A percentile compares a stretch with the other conserved stretches of the same genome.
phyloP scores from a whole-genome alignment of 352 stramenopile species.

The Phytopythium delawarense region DNA sequence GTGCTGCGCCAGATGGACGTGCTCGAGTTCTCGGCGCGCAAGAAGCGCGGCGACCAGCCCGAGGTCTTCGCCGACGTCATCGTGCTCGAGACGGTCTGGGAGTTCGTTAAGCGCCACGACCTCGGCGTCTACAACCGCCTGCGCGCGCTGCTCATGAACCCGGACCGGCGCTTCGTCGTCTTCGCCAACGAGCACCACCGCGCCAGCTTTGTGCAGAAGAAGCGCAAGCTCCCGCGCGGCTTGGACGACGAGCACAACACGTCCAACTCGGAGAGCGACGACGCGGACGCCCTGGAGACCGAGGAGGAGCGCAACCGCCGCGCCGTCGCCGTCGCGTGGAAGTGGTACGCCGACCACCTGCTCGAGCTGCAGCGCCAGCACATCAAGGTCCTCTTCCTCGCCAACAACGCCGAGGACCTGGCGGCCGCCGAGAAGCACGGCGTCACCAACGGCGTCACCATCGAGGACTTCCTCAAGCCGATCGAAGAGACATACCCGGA shows the following conservation, averaged over 20 bases:
- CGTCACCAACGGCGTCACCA: constrained; percentile 48
- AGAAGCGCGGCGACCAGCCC: constrained; percentile 22
- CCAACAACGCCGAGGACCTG: constrained; percentile 62
- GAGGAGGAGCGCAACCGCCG: constrained; percentile 86
- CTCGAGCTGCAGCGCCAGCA: constrained; percentile 43
- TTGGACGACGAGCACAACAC: constrained; percentile 25
- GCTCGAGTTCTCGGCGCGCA: constrained; percentile 78
- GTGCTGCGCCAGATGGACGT: constrained; percentile 89
- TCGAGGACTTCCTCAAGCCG: constrained; percentile 56
- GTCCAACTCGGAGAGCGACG: constrained; percentile 27
- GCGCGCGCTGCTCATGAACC: constrained; percentile 79
- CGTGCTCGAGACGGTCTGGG: constrained; percentile 89
- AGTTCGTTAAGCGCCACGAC: constrained; percentile 88
- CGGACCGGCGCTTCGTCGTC: constrained; percentile 84
- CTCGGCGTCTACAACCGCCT: constrained; percentile 88
- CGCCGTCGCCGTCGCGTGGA: constrained; percentile 72
- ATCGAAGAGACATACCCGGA: constrained; percentile 41
- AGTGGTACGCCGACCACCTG: constrained; percentile 73
- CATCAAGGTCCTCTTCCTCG: constrained; percentile 53
- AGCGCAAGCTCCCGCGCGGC: constrained; percentile 24
- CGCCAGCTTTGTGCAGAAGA: constrained; percentile 68
- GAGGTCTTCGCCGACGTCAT: constrained; percentile 84
- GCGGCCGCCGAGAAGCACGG: constrained; percentile 35
- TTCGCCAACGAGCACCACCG: constrained; percentile 93
- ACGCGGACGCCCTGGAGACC: constrained; percentile 21